Evolutionary conservation across 805 yeast species (phyloP).

Genomic region (Spathaspora sp.): DNA sequence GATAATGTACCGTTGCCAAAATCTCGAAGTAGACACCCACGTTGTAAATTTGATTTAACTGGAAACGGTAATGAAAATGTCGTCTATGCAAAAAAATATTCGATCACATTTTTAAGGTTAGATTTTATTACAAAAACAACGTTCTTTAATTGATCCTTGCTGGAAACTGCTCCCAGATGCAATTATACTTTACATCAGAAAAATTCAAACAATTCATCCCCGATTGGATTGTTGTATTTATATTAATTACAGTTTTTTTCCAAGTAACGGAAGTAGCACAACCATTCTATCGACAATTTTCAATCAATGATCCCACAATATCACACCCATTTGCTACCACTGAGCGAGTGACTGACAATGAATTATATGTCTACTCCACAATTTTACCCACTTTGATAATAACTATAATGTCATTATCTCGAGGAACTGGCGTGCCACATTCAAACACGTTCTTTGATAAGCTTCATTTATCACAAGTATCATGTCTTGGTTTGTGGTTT

Average conservation of each 20-base stretch:
- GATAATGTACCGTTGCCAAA: no score
- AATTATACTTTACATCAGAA: conserved; percentile 6
- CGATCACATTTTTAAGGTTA: background rate
- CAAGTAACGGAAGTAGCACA: conserved; percentile 17
- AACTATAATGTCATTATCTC: conserved; percentile 7
- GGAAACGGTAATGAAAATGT: background rate
- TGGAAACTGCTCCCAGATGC: conserved; percentile 2
- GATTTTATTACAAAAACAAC: background rate
- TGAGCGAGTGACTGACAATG: conserved; percentile 29
- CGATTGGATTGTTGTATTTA: conserved; percentile 22
- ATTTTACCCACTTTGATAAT: conserved; percentile 23
- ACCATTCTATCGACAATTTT: conserved; percentile 28
- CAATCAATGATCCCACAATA: conserved; percentile 21
- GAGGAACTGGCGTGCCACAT: background rate
- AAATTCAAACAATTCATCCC: conserved; percentile 13
- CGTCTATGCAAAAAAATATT: background rate
- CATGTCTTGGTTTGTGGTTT: conserved; percentile 27
- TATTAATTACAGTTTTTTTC: conserved; percentile 16
- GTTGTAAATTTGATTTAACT: no score
- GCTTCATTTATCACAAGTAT: conserved; percentile 25
- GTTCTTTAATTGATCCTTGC: background rate
- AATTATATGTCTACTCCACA: conserved; percentile 25
- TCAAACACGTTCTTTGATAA: conserved; percentile 19
- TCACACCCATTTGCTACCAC: conserved; percentile 27
- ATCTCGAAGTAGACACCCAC: no score